These are phyloP conservation scores for Pythium myriotylum DNA, from an alignment of 352 stramenopile species.

Conservation along the genomic window DNA sequence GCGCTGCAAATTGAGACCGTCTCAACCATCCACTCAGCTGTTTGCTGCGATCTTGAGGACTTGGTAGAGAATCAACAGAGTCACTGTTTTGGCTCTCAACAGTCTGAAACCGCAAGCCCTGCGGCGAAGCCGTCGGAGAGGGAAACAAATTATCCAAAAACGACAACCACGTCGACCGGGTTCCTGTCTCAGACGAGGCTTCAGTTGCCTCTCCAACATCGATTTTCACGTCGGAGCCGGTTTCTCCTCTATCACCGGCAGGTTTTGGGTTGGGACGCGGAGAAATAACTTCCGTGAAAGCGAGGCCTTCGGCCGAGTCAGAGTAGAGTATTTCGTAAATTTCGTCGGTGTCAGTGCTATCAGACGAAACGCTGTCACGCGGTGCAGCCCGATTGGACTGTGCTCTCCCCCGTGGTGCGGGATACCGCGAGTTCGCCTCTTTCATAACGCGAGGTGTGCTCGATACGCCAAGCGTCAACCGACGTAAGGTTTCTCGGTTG, in stretches of 20 bases:
- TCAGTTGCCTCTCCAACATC: no score
- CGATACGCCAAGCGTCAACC: neutral
- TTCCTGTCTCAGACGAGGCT: neutral
- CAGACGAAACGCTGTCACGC: slow-evolving; percentile 4
- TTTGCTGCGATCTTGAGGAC: slow-evolving; percentile 35
- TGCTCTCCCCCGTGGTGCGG: neutral
- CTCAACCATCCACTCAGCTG: slow-evolving; percentile 56
- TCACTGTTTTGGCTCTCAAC: neutral
- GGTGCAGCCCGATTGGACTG: neutral
- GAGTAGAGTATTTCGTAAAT: slow-evolving; percentile 59
- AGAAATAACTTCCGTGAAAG: slow-evolving; percentile 65
- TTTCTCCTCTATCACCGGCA: no score
- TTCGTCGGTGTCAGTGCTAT: slow-evolving; percentile 29
- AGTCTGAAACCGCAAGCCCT: neutral
- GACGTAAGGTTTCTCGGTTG: slow-evolving; percentile 27
- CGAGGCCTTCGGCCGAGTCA: slow-evolving; percentile 48
- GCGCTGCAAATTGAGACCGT: slow-evolving; percentile 58
- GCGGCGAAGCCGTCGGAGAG: neutral
- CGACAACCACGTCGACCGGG: neutral
- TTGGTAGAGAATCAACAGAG: neutral
- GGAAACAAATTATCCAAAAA: neutral
- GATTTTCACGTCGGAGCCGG: no score
- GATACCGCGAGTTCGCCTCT: neutral
- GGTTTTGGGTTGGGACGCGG: slow-evolving; percentile 15
- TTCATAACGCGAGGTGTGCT: neutral